Evolutionary conservation across 176 grass and related monocot species (phyloP), one percentile per base, ranked within the genome.

Genomic region (Oropetium thomaeum): DNA sequence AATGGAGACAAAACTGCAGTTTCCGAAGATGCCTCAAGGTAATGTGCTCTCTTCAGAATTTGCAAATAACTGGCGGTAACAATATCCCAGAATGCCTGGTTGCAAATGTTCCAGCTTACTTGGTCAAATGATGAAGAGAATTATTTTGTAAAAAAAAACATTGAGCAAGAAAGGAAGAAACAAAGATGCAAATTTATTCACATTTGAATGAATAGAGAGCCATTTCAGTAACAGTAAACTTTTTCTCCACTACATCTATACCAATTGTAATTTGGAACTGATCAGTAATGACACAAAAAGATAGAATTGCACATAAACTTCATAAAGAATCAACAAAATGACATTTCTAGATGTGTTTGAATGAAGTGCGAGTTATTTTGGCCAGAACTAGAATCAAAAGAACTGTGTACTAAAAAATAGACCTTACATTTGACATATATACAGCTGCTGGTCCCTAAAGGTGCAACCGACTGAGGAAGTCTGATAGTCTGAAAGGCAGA

Each of bases 381-480:
- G 30, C 14, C 8, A 77, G 43, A 76, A 51, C 43, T 49, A 76
- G 58, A 77, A 49, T 76, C 3, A 47, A 49, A 49, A 35, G n/a
- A 14, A 63, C 7, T 13, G 10, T 20, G 15, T 74, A 60, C 15
- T 10, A 14, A 45, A 45, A 78, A 62, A 26, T 8, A 52, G 37
- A 44, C 20, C 79, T 86, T 78, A 79, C 78, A 82, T 82, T 81
- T 59, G 27, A 65, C 69, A 79, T 69, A 70, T 58, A 79, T 74
- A 79, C 62, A 82, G 17, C 35, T 23, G 22, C 35, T 74, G 20
- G 34, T 55, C 72, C 76, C 52, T 95, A 95, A 75, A 95, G 85
- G 81, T 83, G 82, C 82, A 95, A 77, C 77, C 37, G 59, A 44
- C 72, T 53, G 61, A 95, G 85, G 82, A 95, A 95, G 79, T 95